Evolutionary conservation across 345 rosid species (phyloP).

Genomic region (Linum tenue): DNA sequence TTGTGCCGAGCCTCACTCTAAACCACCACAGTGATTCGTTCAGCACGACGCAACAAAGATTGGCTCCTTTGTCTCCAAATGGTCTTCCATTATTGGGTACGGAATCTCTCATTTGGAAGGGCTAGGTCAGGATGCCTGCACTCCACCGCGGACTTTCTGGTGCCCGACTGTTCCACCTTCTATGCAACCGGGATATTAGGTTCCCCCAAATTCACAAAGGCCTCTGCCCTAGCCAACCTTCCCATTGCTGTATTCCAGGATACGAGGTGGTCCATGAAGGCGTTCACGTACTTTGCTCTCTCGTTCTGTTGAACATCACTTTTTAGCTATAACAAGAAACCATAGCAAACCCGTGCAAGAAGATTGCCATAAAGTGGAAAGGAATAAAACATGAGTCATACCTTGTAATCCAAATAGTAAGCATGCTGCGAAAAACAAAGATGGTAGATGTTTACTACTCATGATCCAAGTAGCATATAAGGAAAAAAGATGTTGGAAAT

Average conservation of each 20-base stretch:
- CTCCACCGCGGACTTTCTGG: too few relatives aligned
- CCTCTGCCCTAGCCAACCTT: conserved; percentile 78
- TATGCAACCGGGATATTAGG: conserved; percentile 78
- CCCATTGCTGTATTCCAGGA: conserved; percentile 75
- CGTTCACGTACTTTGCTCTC: conserved; percentile 51
- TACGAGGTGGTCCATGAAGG: conserved; percentile 73
- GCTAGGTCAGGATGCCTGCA: too few relatives aligned
- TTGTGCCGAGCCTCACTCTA: background rate
- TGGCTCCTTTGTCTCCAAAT: background rate
- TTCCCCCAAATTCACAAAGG: conserved; percentile 78
- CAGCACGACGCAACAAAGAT: too few relatives aligned
- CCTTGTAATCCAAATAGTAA: conserved; percentile 90
- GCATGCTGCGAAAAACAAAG: conserved; percentile 56
- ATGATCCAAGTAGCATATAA: conserved; percentile 1
- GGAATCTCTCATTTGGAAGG: too few relatives aligned
- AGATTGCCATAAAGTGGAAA: background rate
- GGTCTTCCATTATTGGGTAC: background rate
- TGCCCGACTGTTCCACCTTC: background rate
- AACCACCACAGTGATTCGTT: background rate
- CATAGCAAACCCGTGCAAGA: background rate
- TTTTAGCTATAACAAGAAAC: conserved; percentile 3
- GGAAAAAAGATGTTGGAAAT: background rate
- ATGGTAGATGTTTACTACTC: conserved; percentile 1
- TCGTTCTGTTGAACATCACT: conserved; percentile 45
- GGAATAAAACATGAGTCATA: conserved; percentile 14